These are phyloP conservation scores for Immersiella caudata DNA, from an alignment of 495 filamentous ascomycete species.

Conservation along the genomic window DNA sequence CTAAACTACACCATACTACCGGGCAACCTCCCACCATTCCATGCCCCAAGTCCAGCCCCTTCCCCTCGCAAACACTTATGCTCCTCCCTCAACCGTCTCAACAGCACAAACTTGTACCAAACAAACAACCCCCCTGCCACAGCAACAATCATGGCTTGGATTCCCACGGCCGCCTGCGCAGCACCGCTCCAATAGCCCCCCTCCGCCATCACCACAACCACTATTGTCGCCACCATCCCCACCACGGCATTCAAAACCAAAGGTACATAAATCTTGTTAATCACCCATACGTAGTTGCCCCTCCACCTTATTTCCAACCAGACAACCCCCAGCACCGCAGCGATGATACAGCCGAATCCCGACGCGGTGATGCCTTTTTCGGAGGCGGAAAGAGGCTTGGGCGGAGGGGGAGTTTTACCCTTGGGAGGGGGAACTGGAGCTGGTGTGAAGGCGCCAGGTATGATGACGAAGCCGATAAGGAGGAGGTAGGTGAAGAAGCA, in stretches of 20 bases:
- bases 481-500: constrained; percentile 42
- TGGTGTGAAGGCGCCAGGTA: constrained; percentile 44
- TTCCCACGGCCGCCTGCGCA: background rate
- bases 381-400: background rate
- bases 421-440: background rate
- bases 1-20: background rate
- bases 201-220: constrained; percentile 17
- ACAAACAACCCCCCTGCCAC: background rate
- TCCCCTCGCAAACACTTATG: background rate
- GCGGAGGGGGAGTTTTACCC: background rate
- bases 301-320: constrained; percentile 36
- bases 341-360: constrained; percentile 35
- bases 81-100: background rate
- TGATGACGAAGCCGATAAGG: constrained; percentile 45
- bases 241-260: constrained; percentile 48
- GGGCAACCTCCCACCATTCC: background rate
- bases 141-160: background rate
- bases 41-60: background rate
- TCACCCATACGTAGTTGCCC: constrained; percentile 50
- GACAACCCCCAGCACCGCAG: constrained; percentile 23
- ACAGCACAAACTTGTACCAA: background rate
- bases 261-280: constrained; percentile 48
- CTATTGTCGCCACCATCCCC: constrained; percentile 52
- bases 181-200: background rate
- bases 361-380: constrained; percentile 23